A percentile compares a stretch with the other conserved stretches of the same genome.
These are phyloP conservation scores for Penicillium sp. DNA, from an alignment of 2,329 filamentous ascomycete genomes.

Conservation along the genomic window DNA sequence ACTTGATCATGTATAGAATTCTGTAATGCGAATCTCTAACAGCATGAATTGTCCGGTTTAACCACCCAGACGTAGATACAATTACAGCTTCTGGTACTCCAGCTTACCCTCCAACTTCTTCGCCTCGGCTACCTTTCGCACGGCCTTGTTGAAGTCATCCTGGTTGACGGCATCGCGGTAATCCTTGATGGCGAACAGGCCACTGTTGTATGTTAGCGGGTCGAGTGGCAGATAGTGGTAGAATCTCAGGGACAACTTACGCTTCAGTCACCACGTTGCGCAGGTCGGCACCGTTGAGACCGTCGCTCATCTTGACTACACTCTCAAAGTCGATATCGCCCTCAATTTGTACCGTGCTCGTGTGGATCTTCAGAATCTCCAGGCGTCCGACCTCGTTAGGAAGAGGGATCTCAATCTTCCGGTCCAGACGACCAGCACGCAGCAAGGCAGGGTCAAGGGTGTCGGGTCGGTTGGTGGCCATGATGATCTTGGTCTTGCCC, in stretches of 20 bases:
- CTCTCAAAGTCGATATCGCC: constrained; percentile 98
- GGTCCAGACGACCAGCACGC: constrained; percentile 85
- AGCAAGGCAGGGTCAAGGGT: constrained; percentile 91
- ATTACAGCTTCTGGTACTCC: constrained; percentile 76
- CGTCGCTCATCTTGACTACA: constrained; percentile 99
- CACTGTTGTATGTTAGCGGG: constrained; percentile 50
- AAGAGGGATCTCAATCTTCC: constrained; percentile 96
- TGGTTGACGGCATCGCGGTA: constrained; percentile 95
- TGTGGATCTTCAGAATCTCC: constrained; percentile 98
- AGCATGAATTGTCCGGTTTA: constrained; percentile 10
- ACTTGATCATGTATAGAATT: constrained; percentile 15
- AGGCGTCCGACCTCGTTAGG: constrained; percentile 94
- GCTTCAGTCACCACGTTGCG: constrained; percentile 97
- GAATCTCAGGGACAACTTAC: constrained; percentile 54
- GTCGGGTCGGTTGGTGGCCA: constrained; percentile 96
- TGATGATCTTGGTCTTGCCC: constrained; percentile 99
- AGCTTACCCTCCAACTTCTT: constrained; percentile 99
- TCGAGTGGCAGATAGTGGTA: neutral
- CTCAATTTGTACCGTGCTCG: constrained; percentile 76
- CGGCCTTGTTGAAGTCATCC: constrained; percentile 98
- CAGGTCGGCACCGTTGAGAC: constrained; percentile 94
- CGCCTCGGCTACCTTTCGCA: constrained; percentile 91
- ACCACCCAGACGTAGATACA: constrained; percentile 17
- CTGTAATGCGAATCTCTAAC: constrained; percentile 9
- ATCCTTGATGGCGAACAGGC: constrained; percentile 96